These are phyloP conservation scores for Podospora conica DNA, from an alignment of 495 filamentous ascomycete genomes.

Conservation along the genomic window DNA sequence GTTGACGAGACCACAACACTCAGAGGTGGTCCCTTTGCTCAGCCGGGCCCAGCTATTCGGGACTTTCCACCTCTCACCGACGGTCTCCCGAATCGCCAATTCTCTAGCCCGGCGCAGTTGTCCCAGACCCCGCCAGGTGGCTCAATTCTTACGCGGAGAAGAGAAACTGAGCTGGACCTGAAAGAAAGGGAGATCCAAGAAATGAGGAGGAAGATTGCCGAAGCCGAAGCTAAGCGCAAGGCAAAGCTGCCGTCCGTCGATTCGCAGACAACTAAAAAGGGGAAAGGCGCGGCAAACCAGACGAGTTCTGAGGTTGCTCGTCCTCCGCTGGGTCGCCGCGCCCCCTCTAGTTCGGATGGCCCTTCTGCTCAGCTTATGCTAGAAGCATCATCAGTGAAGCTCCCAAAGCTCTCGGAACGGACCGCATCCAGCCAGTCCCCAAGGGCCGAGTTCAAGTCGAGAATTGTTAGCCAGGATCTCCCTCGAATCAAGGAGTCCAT, in stretches of 20 bases:
- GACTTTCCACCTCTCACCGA: conserved; percentile 44
- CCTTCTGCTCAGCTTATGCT: conserved; percentile 17
- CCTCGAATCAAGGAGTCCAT: conserved; percentile 54
- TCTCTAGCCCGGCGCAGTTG: conserved; percentile 32
- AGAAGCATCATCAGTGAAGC: conserved; percentile 16
- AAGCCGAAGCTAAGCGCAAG: conserved; percentile 60
- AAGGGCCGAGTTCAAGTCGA: conserved; percentile 40
- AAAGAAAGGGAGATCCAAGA: conserved; percentile 67
- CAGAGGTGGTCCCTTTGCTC: conserved; percentile 16
- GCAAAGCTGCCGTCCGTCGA: conserved; percentile 26
- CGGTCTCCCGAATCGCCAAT: conserved; percentile 31
- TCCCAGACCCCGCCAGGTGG: conserved; percentile 33
- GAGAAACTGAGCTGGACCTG: conserved; percentile 51
- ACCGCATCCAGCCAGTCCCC: conserved; percentile 16
- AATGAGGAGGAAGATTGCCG: conserved; percentile 69
- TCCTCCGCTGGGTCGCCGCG: neutral
- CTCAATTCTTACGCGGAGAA: conserved; percentile 10
- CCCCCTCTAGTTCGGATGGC: conserved; percentile 6
- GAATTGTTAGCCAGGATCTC: conserved; percentile 51
- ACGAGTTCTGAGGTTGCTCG: conserved; percentile 13
- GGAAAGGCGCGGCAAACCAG: conserved; percentile 18
- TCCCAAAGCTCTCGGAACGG: conserved; percentile 17
- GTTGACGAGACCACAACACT: conserved; percentile 29
- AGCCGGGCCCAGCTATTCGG: conserved; percentile 31
- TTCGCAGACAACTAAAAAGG: conserved; percentile 17